Evolutionary conservation across 257 asterid species (phyloP).

Genomic region (Knoxia roxburghii): DNA sequence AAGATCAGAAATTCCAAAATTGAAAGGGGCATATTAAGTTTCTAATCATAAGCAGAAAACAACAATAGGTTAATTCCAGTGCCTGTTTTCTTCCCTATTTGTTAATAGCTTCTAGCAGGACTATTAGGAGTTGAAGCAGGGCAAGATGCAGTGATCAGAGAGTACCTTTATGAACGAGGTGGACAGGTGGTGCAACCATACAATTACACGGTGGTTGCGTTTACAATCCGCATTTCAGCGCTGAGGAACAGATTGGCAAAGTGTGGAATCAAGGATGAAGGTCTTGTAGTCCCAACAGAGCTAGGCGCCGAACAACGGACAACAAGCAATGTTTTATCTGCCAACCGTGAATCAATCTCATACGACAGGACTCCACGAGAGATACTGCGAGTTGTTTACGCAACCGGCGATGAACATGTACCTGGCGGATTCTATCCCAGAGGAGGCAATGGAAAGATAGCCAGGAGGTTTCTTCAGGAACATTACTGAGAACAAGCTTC

Average conservation of each 20-base stretch:
- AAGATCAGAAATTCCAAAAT: background rate
- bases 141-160: slow-evolving; percentile 49
- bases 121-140: slow-evolving; percentile 40
- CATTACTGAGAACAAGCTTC: background rate
- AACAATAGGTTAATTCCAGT: background rate
- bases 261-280: slow-evolving; percentile 48
- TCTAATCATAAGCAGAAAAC: no score
- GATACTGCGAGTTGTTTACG: slow-evolving; percentile 30
- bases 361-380: slow-evolving; percentile 33
- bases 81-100: background rate
- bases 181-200: slow-evolving; percentile 29
- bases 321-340: slow-evolving; percentile 36
- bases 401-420: slow-evolving; percentile 26
- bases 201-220: slow-evolving; percentile 31
- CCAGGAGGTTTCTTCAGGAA: slow-evolving; percentile 13
- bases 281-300: slow-evolving; percentile 24
- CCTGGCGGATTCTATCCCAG: slow-evolving; percentile 42
- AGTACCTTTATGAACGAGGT: slow-evolving; percentile 33
- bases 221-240: slow-evolving; percentile 31
- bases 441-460: slow-evolving; percentile 47
- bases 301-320: slow-evolving; percentile 36
- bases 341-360: slow-evolving; percentile 34
- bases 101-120: slow-evolving; percentile 36
- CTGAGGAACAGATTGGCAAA: slow-evolving; percentile 33
- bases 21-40: background rate